A percentile compares a stretch with the other conserved stretches of the same genome.
Evolutionary conservation across 2,329 filamentous ascomycete genomes (phyloP).

Genomic region (Periglandula ipomoeae): DNA sequence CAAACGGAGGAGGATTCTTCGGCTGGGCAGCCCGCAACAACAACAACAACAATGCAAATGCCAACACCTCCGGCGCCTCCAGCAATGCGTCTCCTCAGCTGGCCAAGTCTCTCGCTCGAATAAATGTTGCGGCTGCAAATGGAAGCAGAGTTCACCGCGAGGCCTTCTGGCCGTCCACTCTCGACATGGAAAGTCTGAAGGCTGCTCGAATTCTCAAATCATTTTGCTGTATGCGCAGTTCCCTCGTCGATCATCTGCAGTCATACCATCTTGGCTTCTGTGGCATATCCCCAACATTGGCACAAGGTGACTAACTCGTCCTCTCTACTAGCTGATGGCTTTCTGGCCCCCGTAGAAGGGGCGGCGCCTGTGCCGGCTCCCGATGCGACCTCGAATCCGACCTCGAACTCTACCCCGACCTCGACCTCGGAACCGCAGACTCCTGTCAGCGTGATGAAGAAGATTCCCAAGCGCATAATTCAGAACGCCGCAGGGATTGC

Average conservation of each 20-base stretch:
- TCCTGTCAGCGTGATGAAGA: constrained; percentile 54
- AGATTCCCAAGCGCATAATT: constrained; percentile 79
- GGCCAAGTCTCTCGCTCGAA: constrained; percentile 19
- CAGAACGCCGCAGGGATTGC: constrained; percentile 83
- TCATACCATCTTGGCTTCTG: too few species aligned
- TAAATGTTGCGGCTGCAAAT: constrained; percentile 27
- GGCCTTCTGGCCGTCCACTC: constrained; percentile 74
- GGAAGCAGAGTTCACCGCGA: constrained; percentile 37
- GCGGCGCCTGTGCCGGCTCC: not conserved
- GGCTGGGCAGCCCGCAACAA: constrained; percentile 43
- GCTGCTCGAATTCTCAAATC: constrained; percentile 80
- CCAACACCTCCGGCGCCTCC: not conserved
- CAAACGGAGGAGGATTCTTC: constrained; percentile 22
- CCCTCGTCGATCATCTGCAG: not conserved
- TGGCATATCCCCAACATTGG: too few species aligned
- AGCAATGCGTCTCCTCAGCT: not conserved
- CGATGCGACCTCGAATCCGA: constrained; percentile 15
- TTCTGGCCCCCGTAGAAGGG: constrained; percentile 35
- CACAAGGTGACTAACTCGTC: constrained; percentile 2
- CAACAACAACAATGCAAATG: constrained; percentile 13
- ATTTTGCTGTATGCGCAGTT: constrained; percentile 62
- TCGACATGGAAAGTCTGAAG: constrained; percentile 88
- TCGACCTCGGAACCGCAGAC: constrained; percentile 30
- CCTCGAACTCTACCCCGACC: constrained; percentile 16
- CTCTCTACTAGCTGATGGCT: constrained; percentile 40